Evolutionary conservation across 768 basidiomycete species (phyloP), one percentile per base, ranked within the genome.

Genomic region (Obba rivulosa): DNA sequence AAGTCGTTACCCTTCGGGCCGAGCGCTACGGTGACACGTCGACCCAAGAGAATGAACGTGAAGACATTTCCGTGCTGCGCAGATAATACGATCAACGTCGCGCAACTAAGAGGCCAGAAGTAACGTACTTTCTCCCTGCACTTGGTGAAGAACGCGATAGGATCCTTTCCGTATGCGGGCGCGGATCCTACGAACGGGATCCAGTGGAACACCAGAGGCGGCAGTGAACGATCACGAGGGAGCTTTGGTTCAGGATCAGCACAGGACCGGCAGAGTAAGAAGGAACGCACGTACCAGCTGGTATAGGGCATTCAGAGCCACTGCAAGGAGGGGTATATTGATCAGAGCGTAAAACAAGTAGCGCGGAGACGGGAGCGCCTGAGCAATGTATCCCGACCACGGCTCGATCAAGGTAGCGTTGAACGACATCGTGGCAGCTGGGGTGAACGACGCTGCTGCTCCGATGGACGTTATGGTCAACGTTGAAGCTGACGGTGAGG

Each of bases 1-100:
- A 96, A 87, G 70, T 98, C 92, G 67, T 88, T 95, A 18, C 96
- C 96, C 64, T 87, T 88, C 18, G 92, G 74, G 31, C 93, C 90
- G 18, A 98, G 77, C 2, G 91, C 84, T 44, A 94, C 93, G 2
- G 95, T 98, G 56, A 97, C 81, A 44, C 80, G 83, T 52, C 92
- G 82, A 35, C 96, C 96, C 46, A 97, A 69, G 8, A 99, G 70
- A 36, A 93, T 74, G 69, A 96, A 98, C 1, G 94, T 94, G 73
- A 98, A 99, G n/a, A 98, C 83, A 52, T 96, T 79, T 48, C 96
- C 96, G 60, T 98, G 85, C 96, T 99, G 50, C 7, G 21, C 43
- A 16, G 3, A 2, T 17, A 34, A 28, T 42, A 48, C 21, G 25
- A 37, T 34, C 46, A 24, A 36, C 8, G 5, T 37, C 22, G 18